Conservation (phyloP, 768 basidiomycete genomes). For the Cystobasidium onofrii region DNA sequence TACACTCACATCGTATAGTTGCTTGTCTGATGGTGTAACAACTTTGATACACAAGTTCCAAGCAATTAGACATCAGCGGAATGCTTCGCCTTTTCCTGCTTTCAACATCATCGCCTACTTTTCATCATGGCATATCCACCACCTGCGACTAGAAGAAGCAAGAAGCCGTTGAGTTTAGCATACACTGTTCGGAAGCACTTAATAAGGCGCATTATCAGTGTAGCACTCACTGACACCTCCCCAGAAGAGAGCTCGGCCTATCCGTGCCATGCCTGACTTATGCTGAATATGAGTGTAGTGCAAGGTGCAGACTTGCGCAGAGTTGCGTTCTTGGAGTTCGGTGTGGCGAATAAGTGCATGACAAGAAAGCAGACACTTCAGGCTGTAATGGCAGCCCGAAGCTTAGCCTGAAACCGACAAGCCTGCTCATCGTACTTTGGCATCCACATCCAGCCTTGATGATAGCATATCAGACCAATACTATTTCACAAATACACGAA, state of each 20-base stretch:
- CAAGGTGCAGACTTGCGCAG: no score
- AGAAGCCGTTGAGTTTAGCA: background rate
- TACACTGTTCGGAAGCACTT: background rate
- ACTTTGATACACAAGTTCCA: no score
- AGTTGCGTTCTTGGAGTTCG: no score
- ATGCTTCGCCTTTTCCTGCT: background rate
- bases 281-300: background rate
- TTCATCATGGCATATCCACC: slow-evolving; percentile 16
- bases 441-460: background rate
- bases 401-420: no score
- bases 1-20: slow-evolving; percentile 26
- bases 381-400: no score
- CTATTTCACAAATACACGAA: background rate
- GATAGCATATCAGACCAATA: background rate
- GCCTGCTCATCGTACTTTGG: no score
- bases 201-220: background rate
- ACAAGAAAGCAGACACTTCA: no score
- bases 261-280: background rate
- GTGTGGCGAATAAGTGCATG: background rate
- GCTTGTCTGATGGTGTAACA: slow-evolving; percentile 19
- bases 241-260: slow-evolving; percentile 9
- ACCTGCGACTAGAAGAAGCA: background rate
- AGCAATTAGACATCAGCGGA: background rate
- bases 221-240: slow-evolving; percentile 7
- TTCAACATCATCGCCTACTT: background rate